Base-by-base conservation (phyloP, 2,329 filamentous ascomycete genomes). In the Colletotrichum ledebouriae region DNA sequence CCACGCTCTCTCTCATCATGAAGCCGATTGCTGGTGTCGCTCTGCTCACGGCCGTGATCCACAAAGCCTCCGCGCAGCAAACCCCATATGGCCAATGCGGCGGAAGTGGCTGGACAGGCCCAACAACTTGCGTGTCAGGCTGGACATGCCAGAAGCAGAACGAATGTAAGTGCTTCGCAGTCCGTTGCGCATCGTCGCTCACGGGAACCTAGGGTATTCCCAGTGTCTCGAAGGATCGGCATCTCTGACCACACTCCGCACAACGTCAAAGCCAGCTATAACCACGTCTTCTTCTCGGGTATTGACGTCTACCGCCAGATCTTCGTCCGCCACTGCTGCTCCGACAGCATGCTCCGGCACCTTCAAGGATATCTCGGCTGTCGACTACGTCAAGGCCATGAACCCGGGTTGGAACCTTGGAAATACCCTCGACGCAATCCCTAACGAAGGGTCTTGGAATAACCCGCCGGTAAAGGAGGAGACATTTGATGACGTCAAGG, bases 391-490 rank as follows among this genome's bases (percentile, higher is more conserved):
- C 55, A 78, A 79, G 5, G 81, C 78, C 9, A 78, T 88, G 46
- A 85, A 85, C 56, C 84, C 86, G 0, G 87, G 87, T 7, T 89
- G 87, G 87, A 89, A 89, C 70, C 72, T 89, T 9, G 87, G 87
- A 10, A 89, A 89, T 63, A 88, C 86, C 0, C 80, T 89, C 34
- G 88, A 71, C n/a, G 69, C 69, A 13, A 58, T 71, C 11, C 69
- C 69, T 5, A 78, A 83, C 56, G 87, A 90, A 73, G 86, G 85
- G 5, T 85, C 82, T 2, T 90, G 87, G 87, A 86, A 86, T 71
- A 89, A 89, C 64, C 79, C 82, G 0, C 81, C 84, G 0, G 85
- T 88, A 1, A 77, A 82, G 6, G 78, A 77, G 2, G 73, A 75
- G 1, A 87, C 85, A 0, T 87, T 90, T 64, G 79, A 85, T 49